These are phyloP conservation scores for Torulaspora globosa DNA, from an alignment of 1,139 yeast genomes.

Conservation along the genomic window DNA sequence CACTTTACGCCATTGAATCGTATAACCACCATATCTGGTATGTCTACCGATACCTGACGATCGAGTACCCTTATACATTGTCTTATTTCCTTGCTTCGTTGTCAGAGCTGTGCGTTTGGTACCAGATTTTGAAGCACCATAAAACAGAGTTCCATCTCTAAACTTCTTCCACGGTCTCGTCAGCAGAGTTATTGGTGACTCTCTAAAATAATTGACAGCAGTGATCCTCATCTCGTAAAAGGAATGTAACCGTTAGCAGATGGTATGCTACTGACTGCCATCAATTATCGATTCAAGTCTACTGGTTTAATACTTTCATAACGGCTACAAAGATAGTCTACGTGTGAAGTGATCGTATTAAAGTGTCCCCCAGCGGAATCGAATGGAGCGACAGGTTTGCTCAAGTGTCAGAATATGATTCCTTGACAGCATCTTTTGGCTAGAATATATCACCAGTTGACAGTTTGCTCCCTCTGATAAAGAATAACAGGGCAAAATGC, in stretches of 20 bases:
- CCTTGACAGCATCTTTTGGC: too few relatives aligned
- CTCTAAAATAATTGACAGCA: conserved; percentile 49
- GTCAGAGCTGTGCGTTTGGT: conserved; percentile 82
- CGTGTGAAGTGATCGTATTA: not conserved
- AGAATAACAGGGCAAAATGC: too few relatives aligned
- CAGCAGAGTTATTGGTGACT: conserved; percentile 48
- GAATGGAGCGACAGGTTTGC: not conserved
- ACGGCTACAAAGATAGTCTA: not conserved
- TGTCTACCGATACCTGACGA: conserved; percentile 88
- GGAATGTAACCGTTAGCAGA: not conserved
- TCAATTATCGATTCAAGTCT: not conserved
- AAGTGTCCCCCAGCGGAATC: not conserved
- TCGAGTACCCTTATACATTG: conserved; percentile 92
- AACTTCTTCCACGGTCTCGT: conserved; percentile 88
- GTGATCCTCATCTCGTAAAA: conserved; percentile 50
- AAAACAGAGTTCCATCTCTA: conserved; percentile 78
- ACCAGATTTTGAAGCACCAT: conserved; percentile 73
- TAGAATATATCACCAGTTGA: too few relatives aligned
- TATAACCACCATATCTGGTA: conserved; percentile 69
- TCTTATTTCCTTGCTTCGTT: conserved; percentile 91
- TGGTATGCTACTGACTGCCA: not conserved
- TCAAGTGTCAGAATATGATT: not conserved
- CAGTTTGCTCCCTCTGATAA: too few relatives aligned
- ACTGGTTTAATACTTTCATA: not conserved
- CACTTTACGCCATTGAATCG: conserved; percentile 78